Conservation (phyloP, 768 basidiomycete species). For the Leccinum uliginosum region DNA sequence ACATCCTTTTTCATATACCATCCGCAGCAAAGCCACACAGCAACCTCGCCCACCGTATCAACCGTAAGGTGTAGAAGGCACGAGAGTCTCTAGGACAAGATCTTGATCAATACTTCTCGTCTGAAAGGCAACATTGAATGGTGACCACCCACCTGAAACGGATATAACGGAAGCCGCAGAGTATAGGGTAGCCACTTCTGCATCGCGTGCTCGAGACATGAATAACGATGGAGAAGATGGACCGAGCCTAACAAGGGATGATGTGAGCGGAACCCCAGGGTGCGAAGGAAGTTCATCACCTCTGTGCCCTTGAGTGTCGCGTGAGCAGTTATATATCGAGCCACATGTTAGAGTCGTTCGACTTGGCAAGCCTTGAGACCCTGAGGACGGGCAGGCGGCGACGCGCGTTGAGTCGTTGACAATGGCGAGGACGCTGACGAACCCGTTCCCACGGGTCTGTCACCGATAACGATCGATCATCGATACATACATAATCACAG, state of each 20-base stretch:
- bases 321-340: constrained; percentile 8
- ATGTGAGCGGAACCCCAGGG: constrained; percentile 66
- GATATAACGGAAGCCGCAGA: constrained; percentile 78
- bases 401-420: too few relatives aligned
- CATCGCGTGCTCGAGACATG: constrained; percentile 46
- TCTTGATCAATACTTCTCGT: constrained; percentile 25
- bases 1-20: constrained; percentile 64
- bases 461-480: too few relatives aligned
- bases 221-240: constrained; percentile 42
- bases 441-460: too few relatives aligned
- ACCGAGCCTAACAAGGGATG: constrained; percentile 65
- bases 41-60: constrained; percentile 83
- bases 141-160: constrained; percentile 45
- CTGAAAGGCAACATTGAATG: constrained; percentile 33
- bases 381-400: too few relatives aligned
- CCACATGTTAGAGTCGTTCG: too few relatives aligned
- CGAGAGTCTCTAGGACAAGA: constrained; percentile 36
- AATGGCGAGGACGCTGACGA: too few relatives aligned
- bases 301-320: constrained; percentile 12
- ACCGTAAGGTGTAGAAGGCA: constrained; percentile 66
- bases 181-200: constrained; percentile 82
- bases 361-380: too few relatives aligned
- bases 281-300: constrained; percentile 31
- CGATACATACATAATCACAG: too few relatives aligned
- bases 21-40: constrained; percentile 88